Base-by-base conservation (phyloP, 768 basidiomycete genomes). In the Lactarius psammicola region DNA sequence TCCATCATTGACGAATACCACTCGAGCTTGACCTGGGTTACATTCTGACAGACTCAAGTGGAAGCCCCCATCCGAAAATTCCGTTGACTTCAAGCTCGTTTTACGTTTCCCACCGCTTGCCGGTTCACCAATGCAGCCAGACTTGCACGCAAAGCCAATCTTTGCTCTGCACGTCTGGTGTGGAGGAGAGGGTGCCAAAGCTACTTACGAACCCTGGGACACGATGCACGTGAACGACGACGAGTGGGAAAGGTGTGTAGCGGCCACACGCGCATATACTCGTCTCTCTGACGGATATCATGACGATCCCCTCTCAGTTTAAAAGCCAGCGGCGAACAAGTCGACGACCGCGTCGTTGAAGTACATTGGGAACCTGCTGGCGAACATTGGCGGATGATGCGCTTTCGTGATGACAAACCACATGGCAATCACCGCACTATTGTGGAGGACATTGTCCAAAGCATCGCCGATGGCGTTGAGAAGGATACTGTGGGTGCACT, bases 31-130 rank as follows among this genome's bases (percentile, higher is more conserved):
- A 30, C 26, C 28, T 69, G 40, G 40, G 17, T 40, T 40, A 56
- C 20, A 38, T 60, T 31, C 70, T n/a, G 26, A 33, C 71, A 98
- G 96, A 68, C 76, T 99, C 73, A 99, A 99, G 77, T 99, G 97
- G 97, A 99, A 99, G 76, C 95, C 95, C 1, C 95, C 97, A 0
- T 92, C 90, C 2, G 96, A 98, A 74, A 99, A 99, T 75, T 95
- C 95, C 1, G 89, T 98, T 71, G 97, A 99, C 76, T 98, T 99
- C 81, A 94, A 94, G 75, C 88, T 98, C 33, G 84, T 95, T 57
- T 80, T 99, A n/a, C 88, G 94, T 36, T 99, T 98, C 75, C 95
- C 96, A 0, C 85, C 94, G 1, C 75, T 77, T 4, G 73, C 74
- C 18, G 77, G 78, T 28, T 76, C 87, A 59, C 81, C 84, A 0